A percentile compares a stretch with the other conserved stretches of the same genome.
phyloP scores from a whole-genome alignment of 108 stramenopile genomes.

The Cyclotella choctawhatcheeana region DNA sequence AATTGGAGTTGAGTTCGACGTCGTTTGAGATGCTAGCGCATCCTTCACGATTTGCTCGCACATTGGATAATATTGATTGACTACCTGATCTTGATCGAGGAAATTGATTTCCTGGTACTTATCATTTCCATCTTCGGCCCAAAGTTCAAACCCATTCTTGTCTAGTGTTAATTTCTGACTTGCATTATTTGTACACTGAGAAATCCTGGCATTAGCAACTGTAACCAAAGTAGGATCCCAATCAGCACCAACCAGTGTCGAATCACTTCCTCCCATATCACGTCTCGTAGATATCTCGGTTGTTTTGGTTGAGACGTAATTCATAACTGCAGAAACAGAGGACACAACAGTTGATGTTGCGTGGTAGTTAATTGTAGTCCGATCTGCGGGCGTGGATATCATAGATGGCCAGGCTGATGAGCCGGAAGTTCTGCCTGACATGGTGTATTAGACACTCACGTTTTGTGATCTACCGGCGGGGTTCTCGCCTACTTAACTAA shows the following conservation, averaged over 20 bases:
- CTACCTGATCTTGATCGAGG: constrained; percentile 49
- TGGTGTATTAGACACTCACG: too few species aligned
- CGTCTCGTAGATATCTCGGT: constrained; percentile 43
- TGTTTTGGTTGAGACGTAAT: constrained; percentile 58
- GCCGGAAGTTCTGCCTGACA: not conserved
- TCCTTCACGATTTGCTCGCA: constrained; percentile 50
- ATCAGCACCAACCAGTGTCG: constrained; percentile 39
- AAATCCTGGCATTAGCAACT: constrained; percentile 46
- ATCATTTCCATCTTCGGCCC: not conserved
- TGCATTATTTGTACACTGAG: not conserved
- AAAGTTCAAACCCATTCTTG: constrained; percentile 55
- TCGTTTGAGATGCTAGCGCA: not conserved
- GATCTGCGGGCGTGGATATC: constrained; percentile 9
- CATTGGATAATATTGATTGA: constrained; percentile 57
- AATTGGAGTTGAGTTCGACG: constrained; percentile 11
- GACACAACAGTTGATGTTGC: not conserved
- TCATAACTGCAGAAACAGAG: constrained; percentile 47
- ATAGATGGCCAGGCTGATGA: constrained; percentile 31
- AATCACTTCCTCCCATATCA: constrained; percentile 49
- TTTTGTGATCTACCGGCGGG: too few species aligned
- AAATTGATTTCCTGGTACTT: constrained; percentile 16
- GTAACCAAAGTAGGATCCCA: constrained; percentile 47
- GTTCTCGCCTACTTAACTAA: too few species aligned
- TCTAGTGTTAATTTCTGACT: constrained; percentile 26
- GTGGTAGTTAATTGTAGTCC: not conserved